These are phyloP conservation scores for Emericellopsis terricola DNA, from an alignment of 495 filamentous ascomycete genomes.

Conservation along the genomic window DNA sequence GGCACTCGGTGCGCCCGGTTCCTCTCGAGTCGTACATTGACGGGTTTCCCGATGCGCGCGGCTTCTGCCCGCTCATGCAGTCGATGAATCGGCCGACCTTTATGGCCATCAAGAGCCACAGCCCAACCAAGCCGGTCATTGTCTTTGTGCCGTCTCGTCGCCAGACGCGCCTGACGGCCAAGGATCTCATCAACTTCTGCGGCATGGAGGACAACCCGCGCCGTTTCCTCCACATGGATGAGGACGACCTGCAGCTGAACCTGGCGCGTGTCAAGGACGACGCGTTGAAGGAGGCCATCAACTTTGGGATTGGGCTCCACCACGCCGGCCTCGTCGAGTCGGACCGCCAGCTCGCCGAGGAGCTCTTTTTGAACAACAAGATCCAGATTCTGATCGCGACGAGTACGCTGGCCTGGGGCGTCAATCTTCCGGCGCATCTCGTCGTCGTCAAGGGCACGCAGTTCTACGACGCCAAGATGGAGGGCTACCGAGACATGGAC, in stretches of 20 bases:
- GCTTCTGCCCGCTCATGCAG: constrained; percentile 96
- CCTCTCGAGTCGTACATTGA: constrained; percentile 94
- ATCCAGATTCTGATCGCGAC: constrained; percentile 96
- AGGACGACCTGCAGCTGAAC: constrained; percentile 79
- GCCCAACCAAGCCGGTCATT: constrained; percentile 90
- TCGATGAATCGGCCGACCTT: constrained; percentile 98
- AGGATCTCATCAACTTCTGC: constrained; percentile 91
- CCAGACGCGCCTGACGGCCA: constrained; percentile 87
- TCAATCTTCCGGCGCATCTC: constrained; percentile 92
- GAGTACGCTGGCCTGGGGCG: constrained; percentile 92
- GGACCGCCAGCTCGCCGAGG: constrained; percentile 77
- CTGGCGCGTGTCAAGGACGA: constrained; percentile 80
- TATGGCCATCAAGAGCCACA: constrained; percentile 88
- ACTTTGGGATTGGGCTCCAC: constrained; percentile 92
- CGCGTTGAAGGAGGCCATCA: constrained; percentile 74
- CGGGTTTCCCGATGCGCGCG: constrained; percentile 85
- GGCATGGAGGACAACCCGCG: constrained; percentile 97
- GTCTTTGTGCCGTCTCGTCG: constrained; percentile 93
- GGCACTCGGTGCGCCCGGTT: constrained; percentile 93
- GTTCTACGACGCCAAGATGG: constrained; percentile 94
- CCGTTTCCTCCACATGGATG: constrained; percentile 80
- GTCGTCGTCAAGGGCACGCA: constrained; percentile 98
- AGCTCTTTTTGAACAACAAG: constrained; percentile 93
- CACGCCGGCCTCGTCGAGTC: constrained; percentile 94
- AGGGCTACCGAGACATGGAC: constrained; percentile 98